These are phyloP conservation scores for Aureobasidium sp. DNA, from an alignment of 2,329 filamentous ascomycete genomes.

Conservation along the genomic window DNA sequence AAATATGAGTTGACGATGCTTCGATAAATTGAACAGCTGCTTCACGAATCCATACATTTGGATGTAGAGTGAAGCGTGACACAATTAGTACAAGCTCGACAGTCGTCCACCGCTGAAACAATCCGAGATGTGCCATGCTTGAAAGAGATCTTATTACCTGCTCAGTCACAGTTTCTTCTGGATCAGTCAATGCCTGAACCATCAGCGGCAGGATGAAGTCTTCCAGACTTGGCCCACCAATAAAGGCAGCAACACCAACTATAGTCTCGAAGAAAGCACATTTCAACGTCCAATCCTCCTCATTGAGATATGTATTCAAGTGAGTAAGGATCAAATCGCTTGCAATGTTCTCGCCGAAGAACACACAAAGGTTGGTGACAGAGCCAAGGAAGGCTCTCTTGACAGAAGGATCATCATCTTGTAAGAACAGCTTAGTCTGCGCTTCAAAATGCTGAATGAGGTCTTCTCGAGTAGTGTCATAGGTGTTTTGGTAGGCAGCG, in stretches of 20 bases:
- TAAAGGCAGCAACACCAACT: conserved; percentile 83
- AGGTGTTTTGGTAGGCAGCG: conserved; percentile 69
- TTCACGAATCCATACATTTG: conserved; percentile 91
- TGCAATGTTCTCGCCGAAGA: conserved; percentile 84
- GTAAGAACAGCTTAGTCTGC: conserved; percentile 84
- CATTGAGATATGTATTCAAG: conserved; percentile 94
- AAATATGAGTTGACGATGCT: conserved; percentile 66
- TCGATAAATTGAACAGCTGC: conserved; percentile 79
- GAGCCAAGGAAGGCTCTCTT: conserved; percentile 86
- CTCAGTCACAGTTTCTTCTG: conserved; percentile 90
- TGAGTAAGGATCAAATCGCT: conserved; percentile 96
- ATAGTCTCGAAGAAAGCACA: conserved; percentile 96
- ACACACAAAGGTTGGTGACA: conserved; percentile 85
- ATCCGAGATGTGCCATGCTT: conserved; percentile 77
- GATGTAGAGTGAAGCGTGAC: conserved; percentile 82
- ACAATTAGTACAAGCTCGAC: conserved; percentile 85
- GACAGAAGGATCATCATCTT: conserved; percentile 78
- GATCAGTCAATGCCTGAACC: conserved; percentile 87
- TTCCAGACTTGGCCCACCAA: conserved; percentile 82
- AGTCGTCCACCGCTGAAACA: conserved; percentile 75
- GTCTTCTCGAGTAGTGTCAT: conserved; percentile 78
- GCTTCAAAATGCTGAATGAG: conserved; percentile 76
- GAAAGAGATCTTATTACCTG: conserved; percentile 82
- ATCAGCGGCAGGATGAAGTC: conserved; percentile 94
- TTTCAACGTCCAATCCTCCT: conserved; percentile 92